phyloP scores from a whole-genome alignment of 1,139 yeast genomes.

The Lodderomyces pseudojiufengensis region DNA sequence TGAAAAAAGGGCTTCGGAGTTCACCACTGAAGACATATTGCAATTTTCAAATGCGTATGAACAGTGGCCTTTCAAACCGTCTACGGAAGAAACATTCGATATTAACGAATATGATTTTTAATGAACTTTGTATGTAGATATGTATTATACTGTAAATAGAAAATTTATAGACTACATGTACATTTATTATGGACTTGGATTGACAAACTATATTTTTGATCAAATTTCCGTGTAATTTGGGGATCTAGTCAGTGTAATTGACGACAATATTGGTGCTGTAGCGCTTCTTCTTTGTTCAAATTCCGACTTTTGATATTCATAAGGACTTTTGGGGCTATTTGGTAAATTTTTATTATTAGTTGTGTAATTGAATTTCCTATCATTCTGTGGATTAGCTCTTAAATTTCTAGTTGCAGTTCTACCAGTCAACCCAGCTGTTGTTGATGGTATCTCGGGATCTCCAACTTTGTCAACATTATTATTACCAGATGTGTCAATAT shows the following conservation, averaged over 20 bases:
- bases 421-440: conserved; percentile 2
- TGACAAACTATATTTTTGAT: too few relatives aligned
- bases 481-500: conserved; percentile 3
- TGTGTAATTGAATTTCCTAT: neutral
- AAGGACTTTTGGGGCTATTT: too few relatives aligned
- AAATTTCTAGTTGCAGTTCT: conserved; percentile 4
- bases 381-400: neutral
- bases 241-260: neutral
- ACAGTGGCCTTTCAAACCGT: conserved; percentile 87
- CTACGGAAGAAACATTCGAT: conserved; percentile 16
- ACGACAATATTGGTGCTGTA: conserved; percentile 2
- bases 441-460: neutral
- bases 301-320: too few relatives aligned
- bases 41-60: conserved; percentile 50
- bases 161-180: neutral
- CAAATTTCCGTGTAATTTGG: neutral
- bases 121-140: neutral
- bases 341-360: neutral
- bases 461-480: conserved; percentile 2
- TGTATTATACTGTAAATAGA: conserved; percentile 3
- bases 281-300: conserved; percentile 1
- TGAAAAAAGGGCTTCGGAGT: conserved; percentile 43
- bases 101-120: conserved; percentile 5
- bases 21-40: conserved; percentile 53
- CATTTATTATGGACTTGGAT: neutral